Conservation (phyloP, 805 yeast species). For the Saccharomyces eubayanus region DNA sequence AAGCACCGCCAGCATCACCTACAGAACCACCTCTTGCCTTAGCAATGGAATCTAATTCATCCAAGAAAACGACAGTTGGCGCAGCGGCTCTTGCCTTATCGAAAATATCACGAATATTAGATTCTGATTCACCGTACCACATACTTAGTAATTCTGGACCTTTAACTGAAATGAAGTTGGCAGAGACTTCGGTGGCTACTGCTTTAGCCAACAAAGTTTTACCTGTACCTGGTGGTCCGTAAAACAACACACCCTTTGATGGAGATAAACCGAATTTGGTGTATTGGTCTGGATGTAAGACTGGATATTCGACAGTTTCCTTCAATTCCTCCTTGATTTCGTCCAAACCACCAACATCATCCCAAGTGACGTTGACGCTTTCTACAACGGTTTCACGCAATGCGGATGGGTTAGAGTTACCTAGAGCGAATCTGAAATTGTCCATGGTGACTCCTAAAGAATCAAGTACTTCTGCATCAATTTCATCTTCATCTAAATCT, state of each 20-base stretch:
- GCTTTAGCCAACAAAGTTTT: conserved; percentile 97
- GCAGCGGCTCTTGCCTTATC: conserved; percentile 99
- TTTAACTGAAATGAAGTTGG: conserved; percentile 85
- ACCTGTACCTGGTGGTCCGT: conserved; percentile 99
- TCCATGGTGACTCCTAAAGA: conserved; percentile 98
- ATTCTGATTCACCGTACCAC: conserved; percentile 99
- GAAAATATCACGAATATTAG: conserved; percentile 93
- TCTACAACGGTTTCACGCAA: conserved; percentile 98
- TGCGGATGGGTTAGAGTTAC: conserved; percentile 97
- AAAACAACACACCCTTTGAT: conserved; percentile 95
- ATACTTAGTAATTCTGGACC: conserved; percentile 59
- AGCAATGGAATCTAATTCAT: conserved; percentile 95
- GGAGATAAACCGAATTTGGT: conserved; percentile 97
- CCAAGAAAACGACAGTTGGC: conserved; percentile 96
- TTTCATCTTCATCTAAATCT: conserved; percentile 42
- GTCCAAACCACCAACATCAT: conserved; percentile 97
- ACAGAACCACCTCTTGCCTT: conserved; percentile 96
- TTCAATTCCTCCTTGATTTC: conserved; percentile 92
- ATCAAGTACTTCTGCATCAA: conserved; percentile 94
- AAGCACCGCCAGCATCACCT: conserved; percentile 96
- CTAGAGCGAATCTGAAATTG: conserved; percentile 93
- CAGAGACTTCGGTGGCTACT: conserved; percentile 97
- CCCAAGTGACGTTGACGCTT: conserved; percentile 98
- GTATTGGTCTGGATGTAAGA: conserved; percentile 96
- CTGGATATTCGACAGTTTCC: conserved; percentile 99